A percentile compares a stretch with the other conserved stretches of the same genome.
Evolutionary conservation across 2,329 filamentous ascomycete species (phyloP).

Genomic region (Calonectria henricotiae): DNA sequence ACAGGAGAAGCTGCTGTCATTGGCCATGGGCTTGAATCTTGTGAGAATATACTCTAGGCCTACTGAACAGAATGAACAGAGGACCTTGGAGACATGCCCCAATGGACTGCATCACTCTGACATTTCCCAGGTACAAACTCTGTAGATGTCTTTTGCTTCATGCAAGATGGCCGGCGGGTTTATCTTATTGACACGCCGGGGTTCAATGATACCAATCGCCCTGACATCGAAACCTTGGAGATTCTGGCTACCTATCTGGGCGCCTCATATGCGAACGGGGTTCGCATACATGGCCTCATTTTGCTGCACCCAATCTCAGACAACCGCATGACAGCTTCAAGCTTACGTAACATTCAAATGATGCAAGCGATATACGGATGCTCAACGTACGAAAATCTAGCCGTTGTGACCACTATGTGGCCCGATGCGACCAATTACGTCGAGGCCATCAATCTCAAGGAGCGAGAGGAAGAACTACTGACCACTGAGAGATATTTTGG

Average conservation of each 20-base stretch:
- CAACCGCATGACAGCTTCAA: slow-evolving; percentile 39
- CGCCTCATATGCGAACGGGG: slow-evolving; percentile 36
- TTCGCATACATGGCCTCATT: slow-evolving; percentile 32
- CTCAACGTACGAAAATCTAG: slow-evolving; percentile 15
- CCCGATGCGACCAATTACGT: background rate
- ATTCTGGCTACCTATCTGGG: slow-evolving; percentile 37
- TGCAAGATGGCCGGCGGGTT: background rate
- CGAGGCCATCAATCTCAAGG: background rate
- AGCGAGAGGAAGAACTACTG: slow-evolving; percentile 30
- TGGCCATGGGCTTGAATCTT: slow-evolving; percentile 35
- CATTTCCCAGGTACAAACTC: slow-evolving; percentile 19
- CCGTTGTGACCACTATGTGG: slow-evolving; percentile 41
- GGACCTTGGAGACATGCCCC: too few relatives aligned
- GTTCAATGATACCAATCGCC: slow-evolving; percentile 27
- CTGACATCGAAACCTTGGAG: slow-evolving; percentile 24
- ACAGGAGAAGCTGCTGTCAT: slow-evolving; percentile 7
- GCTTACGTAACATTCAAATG: slow-evolving; percentile 24
- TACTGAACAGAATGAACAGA: background rate
- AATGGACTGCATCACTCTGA: background rate
- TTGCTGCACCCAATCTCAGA: slow-evolving; percentile 35
- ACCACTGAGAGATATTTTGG: slow-evolving; percentile 14
- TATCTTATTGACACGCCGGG: slow-evolving; percentile 40
- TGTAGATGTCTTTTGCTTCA: slow-evolving; percentile 25
- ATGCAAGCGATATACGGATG: slow-evolving; percentile 30
- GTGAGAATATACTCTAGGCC: background rate